phyloP scores from a whole-genome alignment of 805 yeast genomes.

The Barnettozyma sp. region DNA sequence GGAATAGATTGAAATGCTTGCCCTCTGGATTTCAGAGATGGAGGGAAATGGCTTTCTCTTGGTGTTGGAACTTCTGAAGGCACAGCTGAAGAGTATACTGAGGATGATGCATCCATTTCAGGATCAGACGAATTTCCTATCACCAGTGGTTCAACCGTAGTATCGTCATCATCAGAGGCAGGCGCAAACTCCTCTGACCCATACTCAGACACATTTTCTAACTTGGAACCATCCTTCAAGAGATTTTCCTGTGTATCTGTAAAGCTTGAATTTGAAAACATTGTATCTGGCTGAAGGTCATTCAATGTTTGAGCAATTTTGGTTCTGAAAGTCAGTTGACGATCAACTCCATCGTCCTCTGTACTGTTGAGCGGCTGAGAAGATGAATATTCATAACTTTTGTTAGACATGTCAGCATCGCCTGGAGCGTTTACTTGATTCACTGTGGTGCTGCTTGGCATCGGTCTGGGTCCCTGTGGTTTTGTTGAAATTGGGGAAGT shows the following conservation, averaged over 20 bases:
- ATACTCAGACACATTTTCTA: constrained; percentile 3
- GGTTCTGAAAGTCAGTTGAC: constrained; percentile 23
- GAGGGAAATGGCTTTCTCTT: neutral
- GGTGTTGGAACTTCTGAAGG: constrained; percentile 20
- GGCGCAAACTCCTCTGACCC: neutral
- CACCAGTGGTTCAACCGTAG: constrained; percentile 2
- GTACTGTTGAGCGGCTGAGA: neutral
- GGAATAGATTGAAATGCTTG: constrained; percentile 11
- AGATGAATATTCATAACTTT: too few species aligned
- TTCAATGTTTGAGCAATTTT: constrained; percentile 21
- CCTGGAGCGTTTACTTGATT: neutral
- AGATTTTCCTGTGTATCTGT: constrained; percentile 13
- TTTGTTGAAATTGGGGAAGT: constrained; percentile 9
- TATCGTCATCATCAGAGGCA: constrained; percentile 5
- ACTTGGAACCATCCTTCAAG: constrained; percentile 1
- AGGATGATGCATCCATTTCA: constrained; percentile 18
- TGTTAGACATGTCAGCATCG: neutral
- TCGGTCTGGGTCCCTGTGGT: constrained; percentile 25
- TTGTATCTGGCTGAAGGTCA: constrained; percentile 18
- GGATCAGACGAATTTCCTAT: neutral
- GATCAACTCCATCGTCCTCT: constrained; percentile 8
- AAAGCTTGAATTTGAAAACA: constrained; percentile 14
- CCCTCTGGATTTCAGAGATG: neutral
- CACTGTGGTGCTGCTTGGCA: constrained; percentile 14
- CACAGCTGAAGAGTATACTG: constrained; percentile 18